phyloP scores from a whole-genome alignment of 2,329 filamentous ascomycete species.

The Nannizziopsis arthrosporioides region DNA sequence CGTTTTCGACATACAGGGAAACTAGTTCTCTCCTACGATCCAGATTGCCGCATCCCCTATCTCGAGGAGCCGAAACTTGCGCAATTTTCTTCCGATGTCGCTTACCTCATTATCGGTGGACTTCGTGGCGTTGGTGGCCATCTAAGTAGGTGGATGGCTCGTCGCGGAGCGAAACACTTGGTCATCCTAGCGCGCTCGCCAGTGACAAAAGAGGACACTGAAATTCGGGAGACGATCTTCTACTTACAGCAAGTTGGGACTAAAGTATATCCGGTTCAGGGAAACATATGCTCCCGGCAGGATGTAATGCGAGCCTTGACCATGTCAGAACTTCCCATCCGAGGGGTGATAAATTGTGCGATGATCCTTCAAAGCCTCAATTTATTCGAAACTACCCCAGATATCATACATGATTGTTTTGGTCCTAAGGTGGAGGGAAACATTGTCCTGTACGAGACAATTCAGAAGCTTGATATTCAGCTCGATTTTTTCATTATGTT shows the following conservation, averaged over 20 bases:
- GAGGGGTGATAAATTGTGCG: background rate
- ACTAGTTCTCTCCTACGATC: background rate
- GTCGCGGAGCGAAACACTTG: conserved; percentile 20
- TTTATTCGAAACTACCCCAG: background rate
- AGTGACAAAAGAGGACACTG: background rate
- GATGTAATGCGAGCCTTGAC: background rate
- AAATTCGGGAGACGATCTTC: background rate
- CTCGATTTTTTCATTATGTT: background rate
- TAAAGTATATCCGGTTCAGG: background rate
- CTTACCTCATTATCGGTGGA: conserved; percentile 17
- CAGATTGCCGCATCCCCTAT: background rate
- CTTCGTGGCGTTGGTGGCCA: conserved; percentile 19
- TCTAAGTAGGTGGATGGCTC: conserved; percentile 18
- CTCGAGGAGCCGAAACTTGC: background rate
- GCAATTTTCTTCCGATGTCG: conserved; percentile 6
- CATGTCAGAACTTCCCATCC: background rate
- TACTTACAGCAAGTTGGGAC: background rate
- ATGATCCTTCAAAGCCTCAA: background rate
- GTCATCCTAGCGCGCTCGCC: conserved; percentile 21
- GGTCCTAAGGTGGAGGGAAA: background rate
- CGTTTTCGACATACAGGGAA: background rate
- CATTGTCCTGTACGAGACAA: conserved; percentile 20
- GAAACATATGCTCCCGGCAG: background rate
- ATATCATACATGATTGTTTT: background rate
- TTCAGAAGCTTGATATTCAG: conserved; percentile 22